Evolutionary conservation across 306 rosid species (phyloP), one percentile per base, ranked within the genome.

Genomic region (Castanea crenata): DNA sequence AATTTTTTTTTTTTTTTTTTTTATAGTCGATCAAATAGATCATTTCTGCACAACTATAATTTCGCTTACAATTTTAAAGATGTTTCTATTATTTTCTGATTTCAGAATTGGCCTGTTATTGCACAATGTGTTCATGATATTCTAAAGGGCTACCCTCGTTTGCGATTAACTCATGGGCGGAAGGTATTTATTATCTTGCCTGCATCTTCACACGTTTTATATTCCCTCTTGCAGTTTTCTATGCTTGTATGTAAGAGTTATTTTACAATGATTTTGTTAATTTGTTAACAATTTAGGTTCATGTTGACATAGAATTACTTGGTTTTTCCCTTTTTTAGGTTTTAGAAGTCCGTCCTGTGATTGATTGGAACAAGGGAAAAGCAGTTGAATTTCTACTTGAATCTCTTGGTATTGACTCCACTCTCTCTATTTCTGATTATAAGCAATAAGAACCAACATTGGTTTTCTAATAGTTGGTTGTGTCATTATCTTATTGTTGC

Each of bases 301-400:
- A 65, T 65, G 23, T 19, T 68, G 41, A 9, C 72, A 19, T 4
- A 34, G 51, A 49, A 19, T 68, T 68, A 19, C 25, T 20, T 74
- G 15, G 34, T 59, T 19, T 58, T 38, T 4, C n/a, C 13, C 74
- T 4, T 3, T 73, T 20, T 41, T 69, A 94, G 98, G 98, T 94
- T 88, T 94, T 94, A 94, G 99, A 94, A 76, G 77, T 94, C 41
- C 99, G 99, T 84, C 99, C 99, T 31, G 91, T 80, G 76, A 90
- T 94, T 74, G 93, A 92, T 69, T 94, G 99, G 99, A 86, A 94
- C 87, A 94, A 94, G 86, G 99, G 99, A 86, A 94, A 92, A 84
- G 97, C 99, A 18, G 99, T 94, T 69, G 97, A 92, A 56, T 94
- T 94, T 85, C 79, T 94, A 88, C 94, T 92, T 46, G 94, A 90